A percentile compares a stretch with the other conserved stretches of the same genome.
Conservation (phyloP, 176 grass and related monocot species). For the Eremochloa ophiuroides region DNA sequence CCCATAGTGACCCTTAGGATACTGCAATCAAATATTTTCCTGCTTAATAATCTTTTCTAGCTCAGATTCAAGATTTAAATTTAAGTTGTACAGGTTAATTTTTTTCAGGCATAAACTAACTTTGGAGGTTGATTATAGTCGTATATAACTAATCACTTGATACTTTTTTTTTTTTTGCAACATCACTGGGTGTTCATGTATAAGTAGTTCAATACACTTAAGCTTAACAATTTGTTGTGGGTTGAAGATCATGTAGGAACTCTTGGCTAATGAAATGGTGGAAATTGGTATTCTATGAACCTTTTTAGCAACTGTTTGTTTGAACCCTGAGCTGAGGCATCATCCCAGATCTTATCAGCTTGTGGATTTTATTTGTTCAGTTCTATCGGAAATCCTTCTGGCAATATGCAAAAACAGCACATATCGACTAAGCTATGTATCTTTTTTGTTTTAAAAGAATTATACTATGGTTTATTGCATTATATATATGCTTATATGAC, state of each 20-base stretch:
- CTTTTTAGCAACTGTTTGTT: conserved; percentile 1
- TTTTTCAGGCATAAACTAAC: not conserved
- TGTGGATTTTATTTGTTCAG: not conserved
- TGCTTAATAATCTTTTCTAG: not conserved
- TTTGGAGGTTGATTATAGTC: not conserved
- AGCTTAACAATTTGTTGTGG: not conserved
- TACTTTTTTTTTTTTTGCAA: not conserved
- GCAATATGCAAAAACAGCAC: not conserved
- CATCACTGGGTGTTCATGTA: not conserved
- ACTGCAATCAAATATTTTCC: not conserved
- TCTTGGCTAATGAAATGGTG: not conserved
- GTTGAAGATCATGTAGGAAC: not conserved
- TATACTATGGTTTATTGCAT: not conserved
- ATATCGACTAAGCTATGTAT: not conserved
- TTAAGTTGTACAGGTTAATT: not conserved
- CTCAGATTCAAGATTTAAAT: not conserved
- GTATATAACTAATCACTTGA: not conserved
- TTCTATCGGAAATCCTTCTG: not conserved
- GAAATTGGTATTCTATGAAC: not conserved
- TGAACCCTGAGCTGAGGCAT: not conserved
- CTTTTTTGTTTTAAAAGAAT: not conserved
- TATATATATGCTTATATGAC: not conserved
- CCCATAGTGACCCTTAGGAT: not conserved
- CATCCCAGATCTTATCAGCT: not conserved
- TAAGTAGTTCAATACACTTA: not conserved